A percentile compares a stretch with the other conserved stretches of the same genome.
Conservation (phyloP, 805 yeast species). For the Candida dajiaensis region DNA sequence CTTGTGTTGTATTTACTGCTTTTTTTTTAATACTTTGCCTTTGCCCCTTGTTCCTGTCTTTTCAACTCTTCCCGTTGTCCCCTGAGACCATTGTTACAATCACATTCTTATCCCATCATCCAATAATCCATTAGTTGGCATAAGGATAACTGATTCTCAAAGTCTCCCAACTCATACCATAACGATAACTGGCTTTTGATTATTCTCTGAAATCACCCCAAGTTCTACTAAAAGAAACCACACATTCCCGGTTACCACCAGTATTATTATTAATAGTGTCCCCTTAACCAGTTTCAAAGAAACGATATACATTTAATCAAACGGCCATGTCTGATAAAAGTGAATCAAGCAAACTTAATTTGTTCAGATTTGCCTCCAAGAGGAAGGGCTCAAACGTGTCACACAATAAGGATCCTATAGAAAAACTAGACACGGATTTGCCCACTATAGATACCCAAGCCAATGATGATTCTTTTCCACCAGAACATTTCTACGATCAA, state of each 20-base stretch:
- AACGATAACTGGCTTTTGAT: no score
- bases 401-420: neutral
- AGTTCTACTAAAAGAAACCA: no score
- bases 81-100: neutral
- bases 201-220: no score
- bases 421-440: neutral
- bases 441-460: neutral
- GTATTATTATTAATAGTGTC: neutral
- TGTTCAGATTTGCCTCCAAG: slow-evolving; percentile 7
- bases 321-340: neutral
- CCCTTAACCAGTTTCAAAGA: neutral
- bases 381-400: neutral
- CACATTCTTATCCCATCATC: neutral
- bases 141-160: no score
- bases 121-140: no score
- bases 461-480: neutral
- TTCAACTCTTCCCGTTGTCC: neutral
- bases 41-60: neutral
- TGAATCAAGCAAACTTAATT: slow-evolving; percentile 4
- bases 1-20: no score
- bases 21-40: no score
- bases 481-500: neutral
- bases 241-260: no score
- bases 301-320: neutral
- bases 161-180: no score